phyloP scores from a whole-genome alignment of 345 rosid genomes.

The Tarenaya hassleriana region DNA sequence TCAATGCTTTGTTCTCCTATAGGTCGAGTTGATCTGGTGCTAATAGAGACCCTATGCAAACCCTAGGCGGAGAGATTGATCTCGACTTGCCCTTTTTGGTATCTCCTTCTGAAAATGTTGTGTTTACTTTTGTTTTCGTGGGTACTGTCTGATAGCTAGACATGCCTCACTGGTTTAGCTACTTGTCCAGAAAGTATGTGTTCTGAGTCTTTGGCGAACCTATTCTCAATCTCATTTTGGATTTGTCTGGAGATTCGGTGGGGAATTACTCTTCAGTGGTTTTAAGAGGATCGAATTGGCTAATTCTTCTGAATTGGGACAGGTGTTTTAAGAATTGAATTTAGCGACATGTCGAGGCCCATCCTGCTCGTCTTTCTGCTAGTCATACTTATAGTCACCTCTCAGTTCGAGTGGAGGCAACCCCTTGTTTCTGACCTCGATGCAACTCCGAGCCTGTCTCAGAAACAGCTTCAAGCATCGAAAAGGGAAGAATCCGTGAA shows the following conservation, averaged over 20 bases:
- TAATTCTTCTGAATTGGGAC: slow-evolving; percentile 13
- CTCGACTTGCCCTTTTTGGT: too few relatives aligned
- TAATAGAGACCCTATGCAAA: too few relatives aligned
- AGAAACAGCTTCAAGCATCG: slow-evolving; percentile 48
- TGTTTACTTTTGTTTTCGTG: too few relatives aligned
- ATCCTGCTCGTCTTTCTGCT: slow-evolving; percentile 62
- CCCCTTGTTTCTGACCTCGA: slow-evolving; percentile 62
- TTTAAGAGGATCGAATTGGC: slow-evolving; percentile 4
- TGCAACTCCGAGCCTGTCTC: slow-evolving; percentile 30
- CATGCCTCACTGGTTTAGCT: too few relatives aligned
- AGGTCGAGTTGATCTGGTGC: too few relatives aligned
- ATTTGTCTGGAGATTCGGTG: not conserved
- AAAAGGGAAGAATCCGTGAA: slow-evolving; percentile 65
- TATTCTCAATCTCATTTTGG: too few relatives aligned
- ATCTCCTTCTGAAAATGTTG: too few relatives aligned
- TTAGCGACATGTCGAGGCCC: slow-evolving; percentile 56
- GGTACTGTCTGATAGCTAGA: too few relatives aligned
- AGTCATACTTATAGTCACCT: slow-evolving; percentile 66
- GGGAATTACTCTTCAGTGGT: not conserved
- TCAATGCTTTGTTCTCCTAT: too few relatives aligned
- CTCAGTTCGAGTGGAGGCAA: slow-evolving; percentile 95
- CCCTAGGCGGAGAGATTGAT: too few relatives aligned
- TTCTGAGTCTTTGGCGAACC: too few relatives aligned
- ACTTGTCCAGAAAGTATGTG: too few relatives aligned
- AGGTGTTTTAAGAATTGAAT: slow-evolving; percentile 30